Conservation (phyloP, 345 rosid species). For the Psidium guajava region DNA sequence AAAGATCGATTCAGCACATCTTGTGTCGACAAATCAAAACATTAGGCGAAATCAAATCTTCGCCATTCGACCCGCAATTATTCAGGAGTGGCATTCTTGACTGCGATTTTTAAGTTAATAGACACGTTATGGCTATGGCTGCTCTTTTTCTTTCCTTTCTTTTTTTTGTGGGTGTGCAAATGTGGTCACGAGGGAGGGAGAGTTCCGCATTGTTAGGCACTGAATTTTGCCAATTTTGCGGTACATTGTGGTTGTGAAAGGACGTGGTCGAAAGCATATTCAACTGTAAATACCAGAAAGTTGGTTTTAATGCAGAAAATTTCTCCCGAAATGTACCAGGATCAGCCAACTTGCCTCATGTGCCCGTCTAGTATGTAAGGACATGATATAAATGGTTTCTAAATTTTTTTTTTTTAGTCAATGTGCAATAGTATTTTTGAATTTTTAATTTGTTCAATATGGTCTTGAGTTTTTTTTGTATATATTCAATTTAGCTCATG, state of each 20-base stretch:
- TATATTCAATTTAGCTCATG: too few species aligned
- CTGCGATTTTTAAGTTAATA: neutral
- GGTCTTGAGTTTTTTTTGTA: too few species aligned
- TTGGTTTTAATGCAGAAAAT: neutral
- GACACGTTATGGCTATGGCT: neutral
- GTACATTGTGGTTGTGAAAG: neutral
- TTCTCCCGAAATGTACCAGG: neutral
- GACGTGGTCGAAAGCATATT: neutral
- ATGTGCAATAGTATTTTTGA: fast-evolving
- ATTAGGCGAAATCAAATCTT: neutral
- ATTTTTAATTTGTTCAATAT: too few species aligned
- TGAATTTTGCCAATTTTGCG: neutral
- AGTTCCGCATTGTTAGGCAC: neutral
- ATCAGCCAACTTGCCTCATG: neutral
- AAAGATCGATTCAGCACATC: neutral
- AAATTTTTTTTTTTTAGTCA: too few species aligned
- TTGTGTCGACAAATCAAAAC: neutral
- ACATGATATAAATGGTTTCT: too few species aligned
- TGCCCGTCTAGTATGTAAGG: too few species aligned
- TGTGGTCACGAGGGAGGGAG: neutral
- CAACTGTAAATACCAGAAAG: neutral
- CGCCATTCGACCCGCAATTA: neutral
- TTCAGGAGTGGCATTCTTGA: neutral
- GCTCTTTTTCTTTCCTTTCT: neutral
- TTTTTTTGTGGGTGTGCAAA: neutral